phyloP scores from a whole-genome alignment of 2,329 filamentous ascomycete species.

The Pyrenophora graminea region DNA sequence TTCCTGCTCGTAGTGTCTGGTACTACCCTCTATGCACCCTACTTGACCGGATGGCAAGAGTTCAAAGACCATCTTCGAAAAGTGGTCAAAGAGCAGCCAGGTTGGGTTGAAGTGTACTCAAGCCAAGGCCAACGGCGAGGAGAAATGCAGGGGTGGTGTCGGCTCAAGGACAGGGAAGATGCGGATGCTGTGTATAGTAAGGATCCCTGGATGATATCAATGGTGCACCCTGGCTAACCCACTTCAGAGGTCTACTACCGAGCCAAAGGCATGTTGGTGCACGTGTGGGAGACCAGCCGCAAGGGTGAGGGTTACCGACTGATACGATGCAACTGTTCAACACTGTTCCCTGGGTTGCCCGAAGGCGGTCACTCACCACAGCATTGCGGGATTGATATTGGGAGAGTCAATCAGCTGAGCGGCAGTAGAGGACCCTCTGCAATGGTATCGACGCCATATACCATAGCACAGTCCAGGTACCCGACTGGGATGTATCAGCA shows the following conservation, averaged over 20 bases:
- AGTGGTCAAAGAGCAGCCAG: constrained; percentile 42
- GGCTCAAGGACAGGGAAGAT: constrained; percentile 40
- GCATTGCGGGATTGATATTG: constrained; percentile 38
- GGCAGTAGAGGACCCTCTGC: constrained; percentile 9
- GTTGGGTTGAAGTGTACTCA: constrained; percentile 42
- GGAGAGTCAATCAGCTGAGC: constrained; percentile 30
- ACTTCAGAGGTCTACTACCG: constrained; percentile 27
- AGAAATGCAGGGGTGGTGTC: constrained; percentile 44
- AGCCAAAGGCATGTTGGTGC: constrained; percentile 34
- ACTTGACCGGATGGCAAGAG: constrained; percentile 41
- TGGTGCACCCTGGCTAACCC: background rate
- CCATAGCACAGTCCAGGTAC: constrained; percentile 25
- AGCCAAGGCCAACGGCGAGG: constrained; percentile 32
- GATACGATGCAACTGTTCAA: constrained; percentile 43
- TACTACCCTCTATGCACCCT: constrained; percentile 30
- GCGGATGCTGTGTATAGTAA: constrained; percentile 41
- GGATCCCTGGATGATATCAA: constrained; percentile 6
- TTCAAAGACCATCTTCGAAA: constrained; percentile 46
- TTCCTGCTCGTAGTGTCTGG: constrained; percentile 40
- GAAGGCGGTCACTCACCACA: constrained; percentile 34
- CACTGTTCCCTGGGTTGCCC: constrained; percentile 29
- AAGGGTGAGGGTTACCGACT: constrained; percentile 33
- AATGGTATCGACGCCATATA: constrained; percentile 20
- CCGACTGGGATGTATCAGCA: constrained; percentile 30
- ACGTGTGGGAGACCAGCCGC: constrained; percentile 39